Base-by-base conservation (phyloP, 306 rosid genomes). In the Prunus persica region DNA sequence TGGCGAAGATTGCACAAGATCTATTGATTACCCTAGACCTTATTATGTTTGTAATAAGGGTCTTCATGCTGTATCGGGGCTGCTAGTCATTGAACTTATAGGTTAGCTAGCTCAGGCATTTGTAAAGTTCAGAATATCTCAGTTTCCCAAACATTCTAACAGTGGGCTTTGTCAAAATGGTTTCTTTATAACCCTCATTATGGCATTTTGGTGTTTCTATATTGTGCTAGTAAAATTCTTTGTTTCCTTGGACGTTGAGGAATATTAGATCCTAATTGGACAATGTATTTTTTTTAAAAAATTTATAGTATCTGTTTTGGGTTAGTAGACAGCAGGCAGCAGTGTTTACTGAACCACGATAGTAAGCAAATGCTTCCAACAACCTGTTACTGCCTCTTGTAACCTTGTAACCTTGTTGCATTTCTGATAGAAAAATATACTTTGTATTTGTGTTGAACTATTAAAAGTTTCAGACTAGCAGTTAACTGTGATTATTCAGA, bases 41-140 rank as follows among this genome's bases (percentile, higher is more conserved):
- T 52, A 14, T 14, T 24, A 46, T 32, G 58, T 38, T 27, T 57
- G 16, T 56, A 60, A 32, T n/a, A 22, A 27, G 68, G 66, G 64
- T 41, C 16, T 27, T 56, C 70, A 45, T 54, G 54, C 34, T 41
- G 45, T 73, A 60, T 46, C 57, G 47, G 69, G 60, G 73, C 62
- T 47, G 55, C 82, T 71, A 47, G 49, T 55, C 65, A 73, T 46
- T 47, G 58, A 60, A 24, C 46, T 47, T 30, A 68, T 68, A 68
- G 83, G 80, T 74, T 80, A 67, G 64, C 60, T 68, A 47, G 75
- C 61, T 80, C 77, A 60, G 65, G 72, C 71, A 67, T 69, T 50
- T 80, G 72, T 74, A 69, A 74, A 67, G 75, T 67, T 73, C 63
- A 32, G 65, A 67, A 28, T 28, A 65, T 32, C 72, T 65, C 14